Evolutionary conservation across 495 filamentous ascomycete genomes (phyloP).

Genomic region (Daldinia caldariorum): DNA sequence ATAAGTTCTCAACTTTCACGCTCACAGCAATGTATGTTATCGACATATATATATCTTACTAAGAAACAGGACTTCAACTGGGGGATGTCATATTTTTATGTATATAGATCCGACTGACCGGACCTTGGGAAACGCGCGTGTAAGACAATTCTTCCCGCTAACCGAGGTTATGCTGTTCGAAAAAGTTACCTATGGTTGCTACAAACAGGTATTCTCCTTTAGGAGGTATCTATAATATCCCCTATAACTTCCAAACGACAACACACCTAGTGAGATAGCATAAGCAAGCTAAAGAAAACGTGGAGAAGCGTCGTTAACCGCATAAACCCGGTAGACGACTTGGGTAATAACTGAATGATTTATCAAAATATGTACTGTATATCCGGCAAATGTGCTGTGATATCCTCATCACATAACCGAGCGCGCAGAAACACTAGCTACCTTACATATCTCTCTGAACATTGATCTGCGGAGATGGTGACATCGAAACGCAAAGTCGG

Average conservation of each 20-base stretch:
- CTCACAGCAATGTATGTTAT: no score
- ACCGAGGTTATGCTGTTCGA: not conserved
- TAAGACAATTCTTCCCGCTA: not conserved
- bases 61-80: no score
- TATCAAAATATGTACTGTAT: not conserved
- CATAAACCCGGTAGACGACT: conserved; percentile 5
- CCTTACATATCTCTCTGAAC: not conserved
- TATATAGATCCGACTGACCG: conserved; percentile 18
- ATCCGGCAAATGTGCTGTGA: conserved; percentile 4
- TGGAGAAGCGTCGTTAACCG: conserved; percentile 1
- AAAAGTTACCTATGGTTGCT: not conserved
- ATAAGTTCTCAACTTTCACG: not conserved
- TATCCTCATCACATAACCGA: conserved; percentile 7
- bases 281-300: no score
- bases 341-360: not conserved
- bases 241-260: no score
- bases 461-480: conserved; percentile 40
- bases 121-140: conserved; percentile 2
- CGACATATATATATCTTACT: no score
- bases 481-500: conserved; percentile 33
- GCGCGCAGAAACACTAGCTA: not conserved
- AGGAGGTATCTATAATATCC: not conserved
- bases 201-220: not conserved
- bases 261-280: no score
- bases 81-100: not conserved